Percentiles rank a stretch among this genome's conserved stretches.
Conservation (phyloP, 352 stramenopile species). For the Phytophthora citricola region DNA sequence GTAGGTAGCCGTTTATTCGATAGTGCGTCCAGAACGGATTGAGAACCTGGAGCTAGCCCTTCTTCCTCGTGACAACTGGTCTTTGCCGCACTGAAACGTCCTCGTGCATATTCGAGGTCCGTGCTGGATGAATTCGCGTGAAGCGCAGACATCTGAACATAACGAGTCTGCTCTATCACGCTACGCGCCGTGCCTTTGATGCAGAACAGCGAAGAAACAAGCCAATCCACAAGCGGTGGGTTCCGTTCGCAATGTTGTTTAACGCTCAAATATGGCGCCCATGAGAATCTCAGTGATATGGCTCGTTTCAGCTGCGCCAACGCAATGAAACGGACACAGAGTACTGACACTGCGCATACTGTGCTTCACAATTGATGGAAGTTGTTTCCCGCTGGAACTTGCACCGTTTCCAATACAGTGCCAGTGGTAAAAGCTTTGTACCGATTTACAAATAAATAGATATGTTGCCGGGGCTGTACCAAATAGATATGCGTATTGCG, state of each 20-base stretch:
- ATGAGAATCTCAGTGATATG: neutral
- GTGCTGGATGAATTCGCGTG: no score
- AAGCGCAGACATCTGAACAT: conserved; percentile 2
- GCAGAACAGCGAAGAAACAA: conserved; percentile 11
- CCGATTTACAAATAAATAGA: neutral
- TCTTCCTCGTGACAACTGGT: neutral
- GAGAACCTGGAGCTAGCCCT: neutral
- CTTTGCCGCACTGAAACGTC: conserved; percentile 7
- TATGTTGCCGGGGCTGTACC: no score
- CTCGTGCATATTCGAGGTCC: no score
- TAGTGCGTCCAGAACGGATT: conserved; percentile 1
- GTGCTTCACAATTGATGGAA: neutral
- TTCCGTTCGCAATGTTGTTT: conserved; percentile 1
- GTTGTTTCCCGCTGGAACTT: no score
- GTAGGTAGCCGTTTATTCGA: neutral
- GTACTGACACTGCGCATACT: no score
- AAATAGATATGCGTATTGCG: no score
- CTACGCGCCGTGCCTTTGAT: conserved; percentile 7
- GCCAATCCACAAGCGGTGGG: neutral
- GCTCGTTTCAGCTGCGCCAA: neutral
- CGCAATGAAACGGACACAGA: neutral
- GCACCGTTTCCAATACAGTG: no score
- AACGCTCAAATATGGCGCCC: neutral
- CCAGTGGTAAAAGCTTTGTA: no score
- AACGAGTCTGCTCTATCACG: neutral